Conservation (phyloP, 2,329 filamentous ascomycete species). For the Trichophyton equinum region DNA sequence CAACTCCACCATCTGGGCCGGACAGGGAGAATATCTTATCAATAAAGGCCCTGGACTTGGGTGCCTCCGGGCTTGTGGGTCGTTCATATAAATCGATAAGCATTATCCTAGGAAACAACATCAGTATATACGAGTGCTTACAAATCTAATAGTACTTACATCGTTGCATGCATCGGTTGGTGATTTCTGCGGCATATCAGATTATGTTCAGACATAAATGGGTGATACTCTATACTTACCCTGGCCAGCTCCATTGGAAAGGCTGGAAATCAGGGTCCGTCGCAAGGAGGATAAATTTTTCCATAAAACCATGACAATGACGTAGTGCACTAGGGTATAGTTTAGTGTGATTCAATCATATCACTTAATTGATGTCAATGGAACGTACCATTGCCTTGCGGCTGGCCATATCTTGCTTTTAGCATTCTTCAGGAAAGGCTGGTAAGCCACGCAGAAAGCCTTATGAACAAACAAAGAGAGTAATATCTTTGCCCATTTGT, state of each 20-base stretch:
- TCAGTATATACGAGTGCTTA: background rate
- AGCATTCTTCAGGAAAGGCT: conserved; percentile 37
- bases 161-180: conserved; percentile 35
- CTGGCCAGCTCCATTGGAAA: conserved; percentile 39
- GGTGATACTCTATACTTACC: conserved; percentile 18
- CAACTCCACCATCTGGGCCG: conserved; percentile 34
- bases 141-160: conserved; percentile 18
- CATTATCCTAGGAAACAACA: conserved; percentile 28
- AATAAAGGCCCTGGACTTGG: conserved; percentile 34
- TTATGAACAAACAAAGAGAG: conserved; percentile 36
- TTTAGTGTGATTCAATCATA: background rate
- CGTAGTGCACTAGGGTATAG: conserved; percentile 28
- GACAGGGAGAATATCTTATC: conserved; percentile 36
- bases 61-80: conserved; percentile 34
- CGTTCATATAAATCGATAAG: conserved; percentile 39
- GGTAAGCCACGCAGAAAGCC: conserved; percentile 37
- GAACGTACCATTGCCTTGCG: conserved; percentile 32
- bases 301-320: conserved; percentile 37
- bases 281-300: conserved; percentile 37
- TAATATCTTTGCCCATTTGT: conserved; percentile 36
- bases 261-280: conserved; percentile 37
- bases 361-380: background rate
- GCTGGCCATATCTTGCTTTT: conserved; percentile 36
- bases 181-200: conserved; percentile 23
- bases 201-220: background rate